Evolutionary conservation across 129 eudicot species (phyloP), one percentile per base, ranked within the genome.

Genomic region (Pseudognaphalium luteoalbum): DNA sequence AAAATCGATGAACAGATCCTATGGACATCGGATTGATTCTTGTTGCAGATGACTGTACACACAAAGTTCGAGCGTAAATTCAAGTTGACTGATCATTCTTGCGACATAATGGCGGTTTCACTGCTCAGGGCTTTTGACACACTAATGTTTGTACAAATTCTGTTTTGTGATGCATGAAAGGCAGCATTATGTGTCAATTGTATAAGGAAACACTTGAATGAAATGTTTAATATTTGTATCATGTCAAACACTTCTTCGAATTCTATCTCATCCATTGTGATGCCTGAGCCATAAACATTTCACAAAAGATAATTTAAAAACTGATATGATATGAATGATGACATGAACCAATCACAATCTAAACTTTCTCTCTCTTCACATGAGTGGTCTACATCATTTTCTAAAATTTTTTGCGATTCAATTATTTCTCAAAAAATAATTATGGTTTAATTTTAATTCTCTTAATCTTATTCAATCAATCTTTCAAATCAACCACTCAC

Each of bases 1-100:
- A 93, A 88, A 83, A 74, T 91, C 69, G 97, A 94, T 80, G 91
- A 88, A 71, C 96, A 94, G 77, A 79, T 94, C 21, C 80, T 94
- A 12, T 91, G 98, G 98, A 86, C 80, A 19, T 76, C 66, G 2
- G 16, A 15, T 61, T 61, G 34, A 61, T 61, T 22, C 66, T 25
- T 61, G 29, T 61, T 61, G 66, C 35, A 28, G 66, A 6, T 61
- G 35, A 25, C 35, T 61, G 35, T 9, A 60, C 9, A 47, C 54
- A 47, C 16, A 47, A 3, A 47, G 5, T 47, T 60, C 6, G 17
- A 19, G 30, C 4, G 66, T 60, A 22, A 10, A 20, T 20, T 59
- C 30, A 59, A 59, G 33, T 22, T 22, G 6, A 21, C 0, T 61
- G 66, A 21, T 61, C 33, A 61, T 61, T 25, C 17, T 61, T 22